Evolutionary conservation across 352 stramenopile species (phyloP), one percentile per base, ranked within the genome.

Genomic region (Globisporangium emineosum): DNA sequence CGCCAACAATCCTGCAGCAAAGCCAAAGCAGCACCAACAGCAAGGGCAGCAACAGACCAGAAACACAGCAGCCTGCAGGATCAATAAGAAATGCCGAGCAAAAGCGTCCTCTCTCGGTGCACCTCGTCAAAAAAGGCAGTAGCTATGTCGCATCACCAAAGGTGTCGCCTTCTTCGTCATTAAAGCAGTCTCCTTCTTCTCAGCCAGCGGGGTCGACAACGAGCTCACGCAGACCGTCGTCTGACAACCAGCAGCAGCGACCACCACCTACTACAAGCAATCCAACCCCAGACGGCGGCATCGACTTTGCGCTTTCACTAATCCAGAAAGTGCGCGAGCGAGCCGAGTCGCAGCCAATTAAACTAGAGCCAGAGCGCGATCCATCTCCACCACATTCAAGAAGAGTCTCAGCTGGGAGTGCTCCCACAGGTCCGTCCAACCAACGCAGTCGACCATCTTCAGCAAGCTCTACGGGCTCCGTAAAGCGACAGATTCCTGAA

Each of bases 291-390:
- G 29, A 57, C 10, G 51, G 32, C 13, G 49, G 51, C 3, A 57
- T 57, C 5, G 51, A 57, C 29, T 57, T 42, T 4, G 51, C 51
- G 10, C 51, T 57, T 7, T 57, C 51, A 27, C 51, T 57, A 19
- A 57, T 57, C 9, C 27, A 57, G 17, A 57, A 57, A 33, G 51
- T 57, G 51, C 51, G 51, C 30, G 51, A 40, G 29, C 51, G 51
- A 21, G 51, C 19, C 51, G 29, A 42, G 49, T 30, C 49, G 29
- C 51, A 29, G 17, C 51, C 51, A 17, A 57, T 42, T 12, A 57
- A 57, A n/a, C 51, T 19, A 1, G 51, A 57, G 8, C 8, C 29
- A 15, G 51, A 42, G 29, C 17, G 51, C 29, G 29, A 57, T 57
- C 51, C 30, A 19, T 43, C 51, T 7, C 29, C 51, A 3, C 51